Evolutionary conservation across 805 yeast genomes (phyloP).

Genomic region (Suhomyces sp.): DNA sequence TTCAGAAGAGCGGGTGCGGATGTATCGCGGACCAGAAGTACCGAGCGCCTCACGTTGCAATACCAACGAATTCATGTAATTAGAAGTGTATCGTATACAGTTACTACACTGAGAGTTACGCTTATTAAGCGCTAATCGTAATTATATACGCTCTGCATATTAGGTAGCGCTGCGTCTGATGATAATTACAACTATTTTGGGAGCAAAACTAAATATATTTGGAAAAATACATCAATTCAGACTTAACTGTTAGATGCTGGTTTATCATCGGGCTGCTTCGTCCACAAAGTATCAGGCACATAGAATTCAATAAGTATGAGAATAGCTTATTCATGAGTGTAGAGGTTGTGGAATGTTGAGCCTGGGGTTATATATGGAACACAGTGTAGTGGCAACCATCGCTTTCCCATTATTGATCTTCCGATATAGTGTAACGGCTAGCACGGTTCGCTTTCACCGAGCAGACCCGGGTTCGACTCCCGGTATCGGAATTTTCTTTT

Average conservation of each 20-base stretch:
- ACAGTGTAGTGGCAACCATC: too few relatives aligned
- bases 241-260: too few relatives aligned
- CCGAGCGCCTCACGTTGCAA: background rate
- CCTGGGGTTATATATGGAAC: too few relatives aligned
- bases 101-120: background rate
- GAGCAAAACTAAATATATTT: background rate
- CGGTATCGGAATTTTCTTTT: constrained; percentile 62
- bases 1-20: background rate
- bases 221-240: background rate
- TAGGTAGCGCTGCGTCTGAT: background rate
- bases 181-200: background rate
- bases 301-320: background rate
- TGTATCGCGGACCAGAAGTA: background rate
- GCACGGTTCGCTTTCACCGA: constrained; percentile 85
- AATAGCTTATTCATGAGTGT: too few relatives aligned
- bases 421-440: constrained; percentile 28
- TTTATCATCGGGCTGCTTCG: too few relatives aligned
- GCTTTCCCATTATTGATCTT: background rate
- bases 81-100: background rate
- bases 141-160: background rate
- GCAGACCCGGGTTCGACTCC: constrained; percentile 86
- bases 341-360: too few relatives aligned
- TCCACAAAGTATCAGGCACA: background rate
- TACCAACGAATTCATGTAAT: background rate
- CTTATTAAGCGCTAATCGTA: background rate